A percentile compares a stretch with the other conserved stretches of the same genome.
These are phyloP conservation scores for Phragmites australis DNA, from an alignment of 176 grass and related monocot genomes.

Conservation along the genomic window DNA sequence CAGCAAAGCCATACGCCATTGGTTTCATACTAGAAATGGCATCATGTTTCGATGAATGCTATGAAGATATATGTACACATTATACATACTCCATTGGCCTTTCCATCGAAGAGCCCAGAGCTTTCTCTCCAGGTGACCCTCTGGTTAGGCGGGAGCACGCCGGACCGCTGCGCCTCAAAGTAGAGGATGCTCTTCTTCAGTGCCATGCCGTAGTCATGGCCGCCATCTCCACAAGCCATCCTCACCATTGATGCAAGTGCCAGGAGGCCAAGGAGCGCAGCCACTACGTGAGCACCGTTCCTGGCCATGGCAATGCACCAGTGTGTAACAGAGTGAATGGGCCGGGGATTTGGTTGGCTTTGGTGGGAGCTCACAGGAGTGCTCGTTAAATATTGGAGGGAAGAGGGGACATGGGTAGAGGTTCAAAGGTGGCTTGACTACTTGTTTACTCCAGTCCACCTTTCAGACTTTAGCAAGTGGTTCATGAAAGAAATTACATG, in stretches of 20 bases:
- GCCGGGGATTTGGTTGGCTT: constrained; percentile 24
- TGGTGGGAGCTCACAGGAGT: constrained; percentile 14
- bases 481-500: background rate
- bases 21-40: background rate
- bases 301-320: constrained; percentile 38
- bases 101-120: constrained; percentile 84
- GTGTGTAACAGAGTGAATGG: constrained; percentile 7
- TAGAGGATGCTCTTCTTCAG: constrained; percentile 87
- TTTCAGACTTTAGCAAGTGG: constrained; percentile 26
- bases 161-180: constrained; percentile 94
- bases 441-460: background rate
- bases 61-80: background rate
- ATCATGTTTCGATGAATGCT: background rate
- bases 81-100: constrained; percentile 70
- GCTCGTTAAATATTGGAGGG: constrained; percentile 42
- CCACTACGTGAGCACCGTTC: too few species aligned
- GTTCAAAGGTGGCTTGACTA: constrained; percentile 42
- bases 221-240: constrained; percentile 18
- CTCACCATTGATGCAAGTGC: constrained; percentile 27
- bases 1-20: background rate
- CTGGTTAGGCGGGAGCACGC: constrained; percentile 66
- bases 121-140: constrained; percentile 76
- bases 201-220: constrained; percentile 77
- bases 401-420: background rate
- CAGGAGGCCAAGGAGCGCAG: constrained; percentile 18